Evolutionary conservation across 805 yeast species (phyloP), one percentile per base, ranked within the genome.

Genomic region (Candida nanaspora): DNA sequence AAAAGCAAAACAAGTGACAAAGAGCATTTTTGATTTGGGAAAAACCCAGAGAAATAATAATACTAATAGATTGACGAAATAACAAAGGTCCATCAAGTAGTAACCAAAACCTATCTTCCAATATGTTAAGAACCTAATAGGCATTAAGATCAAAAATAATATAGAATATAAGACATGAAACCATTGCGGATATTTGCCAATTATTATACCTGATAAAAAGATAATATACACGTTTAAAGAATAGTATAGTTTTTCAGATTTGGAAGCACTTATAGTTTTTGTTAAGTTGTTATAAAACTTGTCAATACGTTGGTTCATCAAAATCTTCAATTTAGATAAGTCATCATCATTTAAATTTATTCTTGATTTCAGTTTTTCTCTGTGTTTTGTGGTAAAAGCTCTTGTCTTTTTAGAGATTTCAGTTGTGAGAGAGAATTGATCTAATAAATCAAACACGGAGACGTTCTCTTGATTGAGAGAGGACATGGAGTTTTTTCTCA

Each of bases 21-120:
- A 91, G 20, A 91, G 66, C 49, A 80, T 74, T 31, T 70, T 69
- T 2, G 95, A 85, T 27, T 69, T 53, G 0, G 98, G 97, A 46
- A 80, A 78, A 5, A 78, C 67, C 98, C 98, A 91, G 26, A 91
- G 71, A 55, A 76, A 91, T 1, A 78, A 47, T 49, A 89, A 52
- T 37, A 85, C 63, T 43, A 91, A 62, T 11, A 77, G 50, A 55
- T 91, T 93, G 35, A 85, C 97, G 58, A 82, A 93, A 61, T 91
- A 91, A 62, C 98, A 91, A 49, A 91, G 69, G 61, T 91, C 98
- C 1, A 95, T 97, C 55, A 93, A 66, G 57, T 80, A 91, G 60
- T 85, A 91, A 45, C 89, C 96, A 63, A 72, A 86, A 8, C 86
- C 76, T 38, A 69, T 72, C 59, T 84, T 85, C 65, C 80, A 83